Base-by-base conservation (phyloP, 2,329 filamentous ascomycete genomes). In the Alternaria atra region DNA sequence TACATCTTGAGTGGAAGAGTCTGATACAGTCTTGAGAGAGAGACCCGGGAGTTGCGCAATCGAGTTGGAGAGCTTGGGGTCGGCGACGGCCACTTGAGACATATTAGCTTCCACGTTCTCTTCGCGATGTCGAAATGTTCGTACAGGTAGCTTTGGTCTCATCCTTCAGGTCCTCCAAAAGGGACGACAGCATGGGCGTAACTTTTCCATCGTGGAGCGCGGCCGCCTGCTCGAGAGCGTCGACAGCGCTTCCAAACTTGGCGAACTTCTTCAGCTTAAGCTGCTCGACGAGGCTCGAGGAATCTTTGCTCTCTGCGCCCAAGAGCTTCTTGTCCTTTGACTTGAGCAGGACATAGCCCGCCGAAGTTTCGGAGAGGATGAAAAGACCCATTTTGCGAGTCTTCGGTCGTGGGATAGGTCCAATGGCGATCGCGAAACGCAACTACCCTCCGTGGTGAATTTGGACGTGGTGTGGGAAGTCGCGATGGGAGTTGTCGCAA, bases 341-440 rank as follows among this genome's bases (percentile, higher is more conserved):
- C 87, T 99, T 98, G 85, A 99, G 93, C 80, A 99, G 89, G 81
- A 94, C 95, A 85, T 98, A 98, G 80, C 95, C 97, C 73, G 94
- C 94, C 73, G 73, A 75, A 48, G 76, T 77, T 66, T 78, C 76
- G 64, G 69, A 70, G 48, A 78, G 68, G 56, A 78, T 75, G 59
- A 77, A 77, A 39, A 83, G 80, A 48, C 79, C 80, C 82, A 84
- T 84, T 56, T 43, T 60, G 52, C 44, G 55, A 30, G 52, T 29
- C 6, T 20, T 44, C 44, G 57, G 57, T 43, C 52, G 52, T 48
- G 35, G 30, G 20, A 13, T 32, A 46, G 56, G 46, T 60, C 57
- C 57, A 51, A 55, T 56, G 57, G 52, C 44, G 50, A 44, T 60
- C 30, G 57, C 57, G 53, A 40, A 60, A 48, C 52, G 52, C 57